Evolutionary conservation across 768 basidiomycete genomes (phyloP).

Genomic region (Rhizopogon rudus): DNA sequence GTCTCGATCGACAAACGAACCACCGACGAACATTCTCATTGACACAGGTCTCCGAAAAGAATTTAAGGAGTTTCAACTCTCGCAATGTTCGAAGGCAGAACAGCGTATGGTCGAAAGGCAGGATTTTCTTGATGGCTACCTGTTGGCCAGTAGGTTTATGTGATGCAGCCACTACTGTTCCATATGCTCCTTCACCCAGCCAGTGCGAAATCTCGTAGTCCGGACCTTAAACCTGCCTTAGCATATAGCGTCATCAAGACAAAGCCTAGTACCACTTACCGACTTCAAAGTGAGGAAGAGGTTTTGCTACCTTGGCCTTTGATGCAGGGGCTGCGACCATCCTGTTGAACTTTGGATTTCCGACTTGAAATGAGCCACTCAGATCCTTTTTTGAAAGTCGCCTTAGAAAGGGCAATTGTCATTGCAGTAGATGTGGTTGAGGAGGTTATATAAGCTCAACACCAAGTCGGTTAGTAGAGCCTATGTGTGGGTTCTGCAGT

Average conservation of each 20-base stretch:
- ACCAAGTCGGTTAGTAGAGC: no score
- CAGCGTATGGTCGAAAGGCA: constrained; percentile 91
- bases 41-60: constrained; percentile 74
- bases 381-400: no score
- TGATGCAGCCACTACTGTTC: constrained; percentile 83
- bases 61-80: constrained; percentile 86
- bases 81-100: constrained; percentile 87
- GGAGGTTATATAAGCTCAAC: neutral
- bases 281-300: constrained; percentile 69
- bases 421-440: neutral
- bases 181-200: constrained; percentile 86
- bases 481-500: neutral
- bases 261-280: constrained; percentile 33
- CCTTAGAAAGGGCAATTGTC: neutral
- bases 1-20: neutral
- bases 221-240: constrained; percentile 40
- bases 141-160: constrained; percentile 78
- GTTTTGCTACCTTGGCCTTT: constrained; percentile 47
- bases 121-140: constrained; percentile 95
- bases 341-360: neutral
- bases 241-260: neutral
- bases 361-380: no score
- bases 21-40: constrained; percentile 65
- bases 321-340: constrained; percentile 5
- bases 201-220: constrained; percentile 71